Base-by-base conservation (phyloP, 257 asterid genomes). In the Gentiana dahurica region DNA sequence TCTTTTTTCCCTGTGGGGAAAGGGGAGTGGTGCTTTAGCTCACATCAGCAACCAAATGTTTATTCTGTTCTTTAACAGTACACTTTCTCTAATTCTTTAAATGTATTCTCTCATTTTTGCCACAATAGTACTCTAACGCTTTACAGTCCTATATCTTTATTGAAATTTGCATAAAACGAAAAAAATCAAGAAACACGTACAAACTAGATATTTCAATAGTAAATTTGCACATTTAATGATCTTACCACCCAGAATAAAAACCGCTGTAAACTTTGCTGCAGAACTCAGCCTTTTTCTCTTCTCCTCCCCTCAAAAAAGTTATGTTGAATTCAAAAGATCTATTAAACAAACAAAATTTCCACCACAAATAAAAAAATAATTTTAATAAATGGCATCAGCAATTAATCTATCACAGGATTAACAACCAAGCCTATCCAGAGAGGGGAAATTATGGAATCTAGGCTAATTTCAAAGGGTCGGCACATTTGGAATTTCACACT, bases 221-320 rank as follows among this genome's bases (percentile, higher is more conserved):
- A 67, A 35, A 15, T 65, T 54, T 43, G 48, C 9, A 59, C 46
- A 51, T 46, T 34, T 44, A 54, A 54, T 41, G 35, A 51, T 48
- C 72, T 67, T 67, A 67, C 72, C 72, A 59, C 55, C 45, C 5
- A 24, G 37, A 39, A 67, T 60, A 24, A 67, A 60, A 24, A 61
- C 32, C 49, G 60, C 58, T 15, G 64, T 43, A 61, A 49, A 65
- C 35, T 53, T 37, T 59, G 33, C 41, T 46, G 64, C 63, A 55
- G 55, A 61, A 62, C 60, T 61, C 73, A 68, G 55, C 68, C 73
- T 10, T 62, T 61, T 56, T 57, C 60, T 51, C 73, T 61, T 57
- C 68, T 41, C 58, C 68, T 62, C 56, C 73, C 51, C 73, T 65
- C 53, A 56, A 61, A 68, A 68, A 61, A 41, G 63, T 48, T 54